Conservation (phyloP, 2,329 filamentous ascomycete genomes). For the Thielaviopsis ethacetica region DNA sequence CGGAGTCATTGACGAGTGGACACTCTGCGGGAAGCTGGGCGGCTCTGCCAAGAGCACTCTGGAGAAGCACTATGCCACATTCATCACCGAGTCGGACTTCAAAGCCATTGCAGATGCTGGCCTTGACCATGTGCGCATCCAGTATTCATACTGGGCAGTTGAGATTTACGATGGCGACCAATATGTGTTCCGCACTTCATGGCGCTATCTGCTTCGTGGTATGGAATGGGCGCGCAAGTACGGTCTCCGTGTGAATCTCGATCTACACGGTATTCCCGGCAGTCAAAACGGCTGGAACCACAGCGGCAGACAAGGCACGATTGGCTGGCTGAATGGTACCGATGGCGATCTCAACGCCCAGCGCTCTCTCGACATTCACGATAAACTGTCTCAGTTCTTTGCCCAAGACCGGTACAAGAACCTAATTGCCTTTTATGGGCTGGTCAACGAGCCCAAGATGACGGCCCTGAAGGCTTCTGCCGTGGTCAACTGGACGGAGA, state of each 20-base stretch:
- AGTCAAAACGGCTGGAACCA: slow-evolving; percentile 98
- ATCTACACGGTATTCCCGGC: slow-evolving; percentile 80
- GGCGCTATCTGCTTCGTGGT: slow-evolving; percentile 80
- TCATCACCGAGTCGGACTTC: slow-evolving; percentile 74
- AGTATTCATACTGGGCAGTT: slow-evolving; percentile 90
- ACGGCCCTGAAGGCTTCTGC: slow-evolving; percentile 45
- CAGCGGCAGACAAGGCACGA: slow-evolving; percentile 63
- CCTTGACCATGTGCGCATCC: slow-evolving; percentile 92
- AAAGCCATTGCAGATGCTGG: slow-evolving; percentile 71
- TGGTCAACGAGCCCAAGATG: slow-evolving; percentile 92
- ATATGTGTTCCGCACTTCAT: slow-evolving; percentile 72
- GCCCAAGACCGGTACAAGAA: slow-evolving; percentile 85
- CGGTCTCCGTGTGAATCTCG: slow-evolving; percentile 80
- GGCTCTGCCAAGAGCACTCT: slow-evolving; percentile 44
- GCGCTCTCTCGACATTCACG: slow-evolving; percentile 72
- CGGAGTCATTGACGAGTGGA: slow-evolving; percentile 77
- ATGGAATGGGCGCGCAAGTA: slow-evolving; percentile 93
- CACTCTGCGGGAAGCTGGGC: slow-evolving; percentile 56
- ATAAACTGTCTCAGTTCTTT: slow-evolving; percentile 81
- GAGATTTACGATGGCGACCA: slow-evolving; percentile 71
- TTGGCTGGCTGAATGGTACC: slow-evolving; percentile 84
- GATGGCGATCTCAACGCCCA: slow-evolving; percentile 64
- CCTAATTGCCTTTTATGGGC: slow-evolving; percentile 79
- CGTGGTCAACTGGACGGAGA: slow-evolving; percentile 66
- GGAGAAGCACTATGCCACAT: slow-evolving; percentile 85